Evolutionary conservation across 2,329 filamentous ascomycete species (phyloP).

Genomic region (Diaporthe citriasiana): DNA sequence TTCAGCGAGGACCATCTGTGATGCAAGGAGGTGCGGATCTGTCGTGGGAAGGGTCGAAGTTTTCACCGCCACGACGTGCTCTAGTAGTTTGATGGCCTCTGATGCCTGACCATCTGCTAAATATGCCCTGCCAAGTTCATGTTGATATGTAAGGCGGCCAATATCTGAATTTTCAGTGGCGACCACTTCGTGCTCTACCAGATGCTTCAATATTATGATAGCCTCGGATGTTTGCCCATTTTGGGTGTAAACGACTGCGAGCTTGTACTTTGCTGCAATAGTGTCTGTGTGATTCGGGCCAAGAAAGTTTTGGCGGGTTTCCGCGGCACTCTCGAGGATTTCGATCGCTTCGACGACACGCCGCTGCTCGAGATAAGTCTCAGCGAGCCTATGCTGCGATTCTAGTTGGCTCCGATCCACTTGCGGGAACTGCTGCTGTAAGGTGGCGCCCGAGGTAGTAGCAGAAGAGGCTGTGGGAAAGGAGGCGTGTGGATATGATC

Average conservation of each 20-base stretch:
- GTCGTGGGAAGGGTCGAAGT: no score
- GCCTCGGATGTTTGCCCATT: background rate
- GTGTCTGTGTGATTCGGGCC: background rate
- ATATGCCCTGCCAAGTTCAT: background rate
- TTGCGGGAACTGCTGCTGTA: background rate
- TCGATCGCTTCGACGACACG: background rate
- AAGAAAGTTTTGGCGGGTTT: background rate
- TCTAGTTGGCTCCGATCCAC: background rate
- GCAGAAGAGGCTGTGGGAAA: background rate
- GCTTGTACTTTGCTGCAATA: background rate
- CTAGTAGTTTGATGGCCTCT: background rate
- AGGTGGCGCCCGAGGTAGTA: background rate
- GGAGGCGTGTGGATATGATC: no score
- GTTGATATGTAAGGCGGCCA: conserved; percentile 1
- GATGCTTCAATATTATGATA: background rate
- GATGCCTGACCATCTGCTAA: background rate
- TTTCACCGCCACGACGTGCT: background rate
- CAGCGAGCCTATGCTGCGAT: background rate
- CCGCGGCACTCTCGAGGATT: background rate
- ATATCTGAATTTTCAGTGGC: background rate
- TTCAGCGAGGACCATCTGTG: no score
- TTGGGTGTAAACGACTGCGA: background rate
- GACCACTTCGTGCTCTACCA: background rate
- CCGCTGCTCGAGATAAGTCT: background rate
- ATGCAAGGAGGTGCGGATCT: no score